These are phyloP conservation scores for Debaryomyces psychrophilus DNA, from an alignment of 1,139 yeast species.

Conservation along the genomic window DNA sequence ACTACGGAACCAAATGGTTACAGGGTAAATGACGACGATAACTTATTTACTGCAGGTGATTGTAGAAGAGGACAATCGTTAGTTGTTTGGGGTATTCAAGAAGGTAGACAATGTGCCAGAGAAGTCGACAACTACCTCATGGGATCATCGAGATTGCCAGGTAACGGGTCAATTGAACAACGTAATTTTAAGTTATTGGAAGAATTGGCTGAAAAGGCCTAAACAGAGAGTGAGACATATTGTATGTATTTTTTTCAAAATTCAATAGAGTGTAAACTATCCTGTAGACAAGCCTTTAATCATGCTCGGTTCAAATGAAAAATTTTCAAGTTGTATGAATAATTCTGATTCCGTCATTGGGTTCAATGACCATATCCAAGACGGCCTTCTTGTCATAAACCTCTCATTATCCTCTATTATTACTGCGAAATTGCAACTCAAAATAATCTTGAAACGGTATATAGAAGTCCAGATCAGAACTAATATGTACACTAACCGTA, in stretches of 20 bases:
- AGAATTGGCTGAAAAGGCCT: constrained; percentile 68
- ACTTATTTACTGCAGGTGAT: constrained; percentile 94
- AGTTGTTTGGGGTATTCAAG: constrained; percentile 99
- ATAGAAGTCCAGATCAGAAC: too few species aligned
- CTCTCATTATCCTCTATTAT: too few species aligned
- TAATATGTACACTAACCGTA: too few species aligned
- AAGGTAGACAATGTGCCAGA: constrained; percentile 98
- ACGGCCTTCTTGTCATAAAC: too few species aligned
- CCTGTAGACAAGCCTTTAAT: not conserved
- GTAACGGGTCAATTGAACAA: constrained; percentile 88
- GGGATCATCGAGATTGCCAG: constrained; percentile 85
- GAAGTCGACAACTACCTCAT: constrained; percentile 81
- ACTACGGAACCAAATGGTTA: constrained; percentile 72
- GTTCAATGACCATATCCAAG: too few species aligned
- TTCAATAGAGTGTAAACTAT: constrained; percentile 12
- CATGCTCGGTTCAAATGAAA: too few species aligned
- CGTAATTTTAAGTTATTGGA: constrained; percentile 76
- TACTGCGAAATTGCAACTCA: too few species aligned
- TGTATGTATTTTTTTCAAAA: not conserved
- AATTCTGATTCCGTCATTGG: too few species aligned
- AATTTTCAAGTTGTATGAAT: too few species aligned
- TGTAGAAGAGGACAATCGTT: constrained; percentile 98
- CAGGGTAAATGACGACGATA: constrained; percentile 62
- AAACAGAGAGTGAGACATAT: constrained; percentile 11
- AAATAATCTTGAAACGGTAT: too few species aligned